Evolutionary conservation across 108 stramenopile species (phyloP), one percentile per base, ranked within the genome.

Genomic region (Heterococcus sp.): DNA sequence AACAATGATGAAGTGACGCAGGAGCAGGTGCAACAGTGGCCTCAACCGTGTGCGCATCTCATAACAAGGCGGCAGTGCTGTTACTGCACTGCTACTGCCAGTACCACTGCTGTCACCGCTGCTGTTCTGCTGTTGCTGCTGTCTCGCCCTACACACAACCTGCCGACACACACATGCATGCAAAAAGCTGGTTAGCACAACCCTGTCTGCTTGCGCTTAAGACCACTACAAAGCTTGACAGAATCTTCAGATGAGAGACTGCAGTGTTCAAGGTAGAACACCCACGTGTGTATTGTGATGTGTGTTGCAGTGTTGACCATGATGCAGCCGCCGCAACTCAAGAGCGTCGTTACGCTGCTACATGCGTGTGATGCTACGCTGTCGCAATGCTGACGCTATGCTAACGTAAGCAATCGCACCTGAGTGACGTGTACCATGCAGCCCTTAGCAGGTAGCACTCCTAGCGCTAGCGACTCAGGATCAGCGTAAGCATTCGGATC

Each of bases 21-120:
- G 76, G 65, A 78, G 69, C 76, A 78, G 65, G 69, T 78, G 76
- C 0, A 78, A 69, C 33, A 78, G 38, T 58, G 76, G 76, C 40
- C 76, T 40, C 40, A 78, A 63, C 65, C 69, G 76, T 29, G 76
- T 78, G 30, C 76, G 76, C 21, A 78, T 11, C 37, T 78, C 76
- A 63, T 78, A 78, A 68, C 76, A 78, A 46, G 76, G 76, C 0
- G 76, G 76, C 34, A 70, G 40, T n/a, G n/a, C 46, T 58, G 46
- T 21, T 14, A 21, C 46, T 8, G 46, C 46, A 14, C 46, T 21
- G 46, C 46, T 58, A 21, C 14, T 58, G 46, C 14, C 21, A 21
- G 46, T 58, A n/a, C 46, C 46, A 58, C 21, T 58, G 46, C 8
- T 21, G 21, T 8, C 46, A 58, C 14, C 21, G 46, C 46, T 58